Conservation (phyloP, 1,139 yeast species). For the Yamadazyma aaseri region DNA sequence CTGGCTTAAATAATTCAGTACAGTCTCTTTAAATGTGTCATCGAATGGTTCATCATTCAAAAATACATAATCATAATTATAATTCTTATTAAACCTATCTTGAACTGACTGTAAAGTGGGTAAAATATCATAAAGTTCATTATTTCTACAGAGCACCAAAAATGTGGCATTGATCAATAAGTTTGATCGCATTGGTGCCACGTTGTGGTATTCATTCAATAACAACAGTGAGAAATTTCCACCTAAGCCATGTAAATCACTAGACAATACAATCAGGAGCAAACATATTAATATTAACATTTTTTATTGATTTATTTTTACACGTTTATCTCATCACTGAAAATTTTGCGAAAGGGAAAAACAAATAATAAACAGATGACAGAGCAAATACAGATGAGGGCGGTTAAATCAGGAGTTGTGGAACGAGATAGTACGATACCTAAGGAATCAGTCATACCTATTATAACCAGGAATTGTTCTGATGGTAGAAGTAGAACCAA, state of each 20-base stretch:
- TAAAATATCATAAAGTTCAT: constrained; percentile 58
- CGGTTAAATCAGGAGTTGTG: background rate
- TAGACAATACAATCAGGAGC: background rate
- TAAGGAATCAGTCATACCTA: background rate
- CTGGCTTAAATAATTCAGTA: constrained; percentile 21
- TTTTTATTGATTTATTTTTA: too few species aligned
- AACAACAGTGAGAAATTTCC: too few species aligned
- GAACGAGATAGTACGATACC: background rate
- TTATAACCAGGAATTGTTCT: too few species aligned
- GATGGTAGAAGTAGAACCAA: too few species aligned
- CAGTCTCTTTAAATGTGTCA: constrained; percentile 22
- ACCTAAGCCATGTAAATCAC: too few species aligned
- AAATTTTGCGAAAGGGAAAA: constrained; percentile 5
- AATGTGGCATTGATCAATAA: constrained; percentile 44
- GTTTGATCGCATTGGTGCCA: too few species aligned
- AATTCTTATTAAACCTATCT: constrained; percentile 65
- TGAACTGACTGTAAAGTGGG: constrained; percentile 65
- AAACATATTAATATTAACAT: background rate
- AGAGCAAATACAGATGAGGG: background rate
- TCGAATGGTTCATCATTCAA: constrained; percentile 33
- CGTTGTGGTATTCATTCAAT: too few species aligned
- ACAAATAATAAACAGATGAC: constrained; percentile 1
- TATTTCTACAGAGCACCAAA: constrained; percentile 70
- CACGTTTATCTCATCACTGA: constrained; percentile 5
- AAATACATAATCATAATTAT: constrained; percentile 37